These are phyloP conservation scores for Arachnomyces sp. DNA, from an alignment of 2,329 filamentous ascomycete species.

Conservation along the genomic window DNA sequence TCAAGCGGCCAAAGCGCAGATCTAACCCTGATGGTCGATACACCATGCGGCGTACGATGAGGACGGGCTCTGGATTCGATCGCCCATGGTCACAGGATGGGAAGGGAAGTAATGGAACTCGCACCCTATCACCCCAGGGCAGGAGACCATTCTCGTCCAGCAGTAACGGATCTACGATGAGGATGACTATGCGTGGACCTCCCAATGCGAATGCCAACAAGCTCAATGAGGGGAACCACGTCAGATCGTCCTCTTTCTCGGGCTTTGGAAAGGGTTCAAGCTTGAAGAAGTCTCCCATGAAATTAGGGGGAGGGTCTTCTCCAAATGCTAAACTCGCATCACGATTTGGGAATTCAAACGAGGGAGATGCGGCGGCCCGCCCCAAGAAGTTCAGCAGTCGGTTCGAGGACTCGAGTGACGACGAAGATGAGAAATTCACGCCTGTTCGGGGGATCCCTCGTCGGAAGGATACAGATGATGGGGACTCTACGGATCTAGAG, in stretches of 20 bases:
- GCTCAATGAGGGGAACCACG: slow-evolving; percentile 9
- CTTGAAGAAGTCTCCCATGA: slow-evolving; percentile 15
- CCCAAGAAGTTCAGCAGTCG: slow-evolving; percentile 45
- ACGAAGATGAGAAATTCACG: slow-evolving; percentile 41
- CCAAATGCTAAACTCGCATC: slow-evolving; percentile 28
- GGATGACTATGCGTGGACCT: slow-evolving; percentile 43
- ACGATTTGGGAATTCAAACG: slow-evolving; percentile 55
- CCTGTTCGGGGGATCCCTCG: slow-evolving; percentile 55
- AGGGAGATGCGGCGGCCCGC: slow-evolving; percentile 43
- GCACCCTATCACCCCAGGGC: slow-evolving; percentile 60
- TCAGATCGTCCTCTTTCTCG: slow-evolving; percentile 33
- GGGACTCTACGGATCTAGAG: slow-evolving; percentile 54
- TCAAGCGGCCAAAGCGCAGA: slow-evolving; percentile 55
- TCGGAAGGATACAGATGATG: slow-evolving; percentile 50
- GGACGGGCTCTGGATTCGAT: slow-evolving; percentile 38
- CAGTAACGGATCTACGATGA: slow-evolving; percentile 34
- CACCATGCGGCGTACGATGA: slow-evolving; percentile 67
- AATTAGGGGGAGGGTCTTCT: slow-evolving; percentile 10
- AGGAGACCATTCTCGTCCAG: slow-evolving; percentile 38
- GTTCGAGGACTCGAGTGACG: slow-evolving; percentile 66
- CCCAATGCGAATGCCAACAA: slow-evolving; percentile 12
- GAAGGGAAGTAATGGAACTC: slow-evolving; percentile 54
- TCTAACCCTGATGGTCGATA: slow-evolving; percentile 41
- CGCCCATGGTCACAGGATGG: slow-evolving; percentile 30
- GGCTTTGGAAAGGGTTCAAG: slow-evolving; percentile 29